A percentile compares a stretch with the other conserved stretches of the same genome.
Evolutionary conservation across 371 early-diverging fungal species (phyloP).

Genomic region (Mucor irregularis): DNA sequence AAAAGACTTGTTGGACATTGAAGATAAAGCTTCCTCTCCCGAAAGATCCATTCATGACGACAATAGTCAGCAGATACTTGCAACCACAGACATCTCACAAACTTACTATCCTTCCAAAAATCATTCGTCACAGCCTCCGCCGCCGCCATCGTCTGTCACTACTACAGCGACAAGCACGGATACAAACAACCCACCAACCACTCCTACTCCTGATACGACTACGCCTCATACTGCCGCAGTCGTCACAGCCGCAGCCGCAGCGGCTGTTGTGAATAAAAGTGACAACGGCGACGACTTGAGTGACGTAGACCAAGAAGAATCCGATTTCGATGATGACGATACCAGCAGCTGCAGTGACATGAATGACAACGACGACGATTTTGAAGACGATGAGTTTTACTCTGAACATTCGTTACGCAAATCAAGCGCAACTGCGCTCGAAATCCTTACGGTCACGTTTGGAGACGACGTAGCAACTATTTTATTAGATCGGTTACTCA

Average conservation of each 20-base stretch:
- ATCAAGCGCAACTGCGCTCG: slow-evolving; percentile 89
- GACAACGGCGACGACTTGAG: not conserved
- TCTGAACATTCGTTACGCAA: slow-evolving; percentile 90
- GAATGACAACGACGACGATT: slow-evolving; percentile 56
- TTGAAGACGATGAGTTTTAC: slow-evolving; percentile 76
- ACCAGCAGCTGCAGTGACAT: slow-evolving; percentile 6
- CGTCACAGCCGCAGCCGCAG: no score
- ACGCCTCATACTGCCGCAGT: no score
- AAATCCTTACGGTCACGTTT: slow-evolving; percentile 77
- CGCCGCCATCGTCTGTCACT: no score
- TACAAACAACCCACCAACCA: slow-evolving; percentile 8
- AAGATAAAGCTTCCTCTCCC: slow-evolving; percentile 66
- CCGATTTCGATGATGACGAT: slow-evolving; percentile 2
- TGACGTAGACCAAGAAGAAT: slow-evolving; percentile 13
- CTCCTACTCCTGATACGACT: slow-evolving; percentile 73
- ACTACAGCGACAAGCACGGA: no score
- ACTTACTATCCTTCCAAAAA: no score
- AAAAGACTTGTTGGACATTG: slow-evolving; percentile 69
- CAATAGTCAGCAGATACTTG: no score
- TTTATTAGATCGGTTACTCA: slow-evolving; percentile 71
- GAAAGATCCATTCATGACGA: no score
- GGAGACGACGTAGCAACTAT: slow-evolving; percentile 64
- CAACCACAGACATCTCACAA: no score
- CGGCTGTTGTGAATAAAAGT: not conserved
- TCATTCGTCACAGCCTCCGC: no score